These are phyloP conservation scores for Aspergillus sp. DNA, from an alignment of 2,329 filamentous ascomycete species.

Conservation along the genomic window DNA sequence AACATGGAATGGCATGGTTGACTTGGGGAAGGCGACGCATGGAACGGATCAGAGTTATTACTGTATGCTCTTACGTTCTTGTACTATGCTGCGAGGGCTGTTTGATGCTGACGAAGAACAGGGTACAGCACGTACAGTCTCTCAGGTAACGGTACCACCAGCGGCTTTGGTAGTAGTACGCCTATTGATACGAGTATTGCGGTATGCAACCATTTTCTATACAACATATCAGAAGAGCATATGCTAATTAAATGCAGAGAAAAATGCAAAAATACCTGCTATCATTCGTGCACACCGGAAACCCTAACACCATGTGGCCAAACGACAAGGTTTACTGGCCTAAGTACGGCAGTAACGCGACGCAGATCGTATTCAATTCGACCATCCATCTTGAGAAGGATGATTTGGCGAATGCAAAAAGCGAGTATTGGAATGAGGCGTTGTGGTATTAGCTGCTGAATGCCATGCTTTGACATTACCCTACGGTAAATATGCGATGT, in stretches of 20 bases:
- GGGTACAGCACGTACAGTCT: slow-evolving; percentile 10
- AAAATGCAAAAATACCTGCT: slow-evolving; percentile 28
- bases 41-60: slow-evolving; percentile 34
- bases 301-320: slow-evolving; percentile 26
- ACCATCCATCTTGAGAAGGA: slow-evolving; percentile 25
- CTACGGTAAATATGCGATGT: neutral
- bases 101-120: neutral
- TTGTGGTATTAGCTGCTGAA: slow-evolving; percentile 25
- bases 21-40: slow-evolving; percentile 25
- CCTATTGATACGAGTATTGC: slow-evolving; percentile 20
- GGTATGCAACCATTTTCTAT: slow-evolving; percentile 3
- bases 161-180: slow-evolving; percentile 12
- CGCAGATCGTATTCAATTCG: slow-evolving; percentile 26
- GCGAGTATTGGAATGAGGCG: slow-evolving; percentile 28
- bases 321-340: slow-evolving; percentile 31
- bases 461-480: neutral
- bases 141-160: slow-evolving; percentile 6
- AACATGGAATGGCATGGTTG: slow-evolving; percentile 32
- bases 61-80: slow-evolving; percentile 11
- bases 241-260: slow-evolving; percentile 7
- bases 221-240: neutral
- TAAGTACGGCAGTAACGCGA: slow-evolving; percentile 17
- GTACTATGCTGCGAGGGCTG: too few relatives aligned
- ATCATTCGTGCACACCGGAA: slow-evolving; percentile 22
- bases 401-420: slow-evolving; percentile 26